Base-by-base conservation (phyloP, 139 green algal genomes). In the Closterium sp. region DNA sequence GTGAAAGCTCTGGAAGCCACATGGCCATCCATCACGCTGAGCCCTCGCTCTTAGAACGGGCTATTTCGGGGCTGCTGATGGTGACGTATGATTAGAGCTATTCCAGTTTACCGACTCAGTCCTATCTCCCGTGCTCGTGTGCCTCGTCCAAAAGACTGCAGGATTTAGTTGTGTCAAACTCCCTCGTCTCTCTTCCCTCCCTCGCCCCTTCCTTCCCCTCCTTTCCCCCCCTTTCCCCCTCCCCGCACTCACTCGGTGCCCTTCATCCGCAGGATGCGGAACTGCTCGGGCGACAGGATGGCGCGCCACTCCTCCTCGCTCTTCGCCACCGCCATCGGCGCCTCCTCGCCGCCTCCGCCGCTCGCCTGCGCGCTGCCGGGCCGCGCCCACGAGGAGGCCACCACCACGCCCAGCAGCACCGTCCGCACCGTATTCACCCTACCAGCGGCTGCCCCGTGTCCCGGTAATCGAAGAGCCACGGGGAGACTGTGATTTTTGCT, bases 261-360 rank as follows among this genome's bases (percentile, higher is more conserved):
- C 93, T 99, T 99, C 83, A 97, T 88, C 9, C 98, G 94, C n/a
- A 99, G 93, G 35, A 99, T 96, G 19, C 97, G 91, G 91, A 94
- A 95, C 91, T 95, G 89, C 85, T 94, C 92, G 0, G 93, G 92
- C 33, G 23, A 92, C 8, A 96, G 35, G 10, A 91, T 36, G 0
- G 91, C 87, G 2, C 91, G 33, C 94, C 94, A 95, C 34, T 96
- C 94, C 16, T 94, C 84, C 12, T 95, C 94, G n/a, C 55, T 90
- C 69, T 95, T 95, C 87, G 90, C 34, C 9, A 95, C 91, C 33
- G 25, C 89, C 25, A 32, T 93, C 28, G 90, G 87, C 87, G 55
- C 55, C 16, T 28, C 55, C 55, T 76, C 55, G 23, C 55, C 55
- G 31, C 87, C 36, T 32, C 36, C 87, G 16, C 55, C 55, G 55